Percentiles rank a stretch among this genome's conserved stretches.
These are phyloP conservation scores for Monilinia fructicola DNA, from an alignment of 2,329 filamentous ascomycete genomes.

Conservation along the genomic window DNA sequence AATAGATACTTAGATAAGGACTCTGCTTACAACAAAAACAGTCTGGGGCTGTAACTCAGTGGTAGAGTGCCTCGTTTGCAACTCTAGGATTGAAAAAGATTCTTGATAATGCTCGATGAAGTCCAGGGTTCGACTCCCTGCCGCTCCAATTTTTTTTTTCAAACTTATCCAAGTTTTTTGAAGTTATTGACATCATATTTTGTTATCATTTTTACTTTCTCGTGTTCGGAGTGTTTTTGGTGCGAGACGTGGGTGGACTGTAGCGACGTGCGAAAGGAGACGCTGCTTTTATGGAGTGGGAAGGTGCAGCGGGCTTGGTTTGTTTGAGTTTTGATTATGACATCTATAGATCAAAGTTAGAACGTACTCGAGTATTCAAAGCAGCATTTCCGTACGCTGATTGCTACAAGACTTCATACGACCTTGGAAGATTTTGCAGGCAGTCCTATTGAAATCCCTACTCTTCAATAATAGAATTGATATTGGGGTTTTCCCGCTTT, in stretches of 20 bases:
- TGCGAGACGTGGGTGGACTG: no score
- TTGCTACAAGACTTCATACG: no score
- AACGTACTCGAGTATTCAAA: no score
- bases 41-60: slow-evolving; percentile 18
- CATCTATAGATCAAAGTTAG: no score
- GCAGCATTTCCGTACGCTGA: no score
- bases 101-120: background rate
- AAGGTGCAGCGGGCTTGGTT: background rate
- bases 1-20: fast-evolving
- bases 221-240: background rate
- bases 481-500: no score
- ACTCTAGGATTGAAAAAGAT: fast-evolving
- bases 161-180: background rate
- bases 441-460: no score
- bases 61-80: slow-evolving; percentile 22
- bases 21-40: fast-evolving
- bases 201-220: background rate
- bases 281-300: background rate
- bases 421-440: no score
- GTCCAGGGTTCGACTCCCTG: slow-evolving; percentile 16
- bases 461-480: no score
- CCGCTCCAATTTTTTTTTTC: background rate
- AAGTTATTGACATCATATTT: background rate
- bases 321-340: no score
- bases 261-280: background rate